Conservation (phyloP, 2,329 filamentous ascomycete genomes). For the Apiospora malaysiana region DNA sequence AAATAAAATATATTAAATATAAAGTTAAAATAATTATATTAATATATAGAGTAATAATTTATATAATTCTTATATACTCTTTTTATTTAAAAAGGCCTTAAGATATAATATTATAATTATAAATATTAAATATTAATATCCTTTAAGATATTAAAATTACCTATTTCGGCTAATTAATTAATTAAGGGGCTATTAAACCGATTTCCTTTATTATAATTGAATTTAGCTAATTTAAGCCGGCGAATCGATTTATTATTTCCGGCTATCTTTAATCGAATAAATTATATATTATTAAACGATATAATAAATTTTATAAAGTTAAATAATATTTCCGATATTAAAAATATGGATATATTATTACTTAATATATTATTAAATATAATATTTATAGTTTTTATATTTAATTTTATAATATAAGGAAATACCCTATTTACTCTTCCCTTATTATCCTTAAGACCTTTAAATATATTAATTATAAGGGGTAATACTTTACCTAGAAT, state of each 20-base stretch:
- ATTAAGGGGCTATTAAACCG: too few species aligned
- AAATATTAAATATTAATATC: not conserved
- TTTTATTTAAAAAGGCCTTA: not conserved
- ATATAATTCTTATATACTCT: not conserved
- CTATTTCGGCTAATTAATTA: not conserved
- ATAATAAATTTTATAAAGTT: not conserved
- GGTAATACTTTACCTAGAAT: not conserved
- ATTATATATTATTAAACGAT: not conserved
- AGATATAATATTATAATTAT: not conserved
- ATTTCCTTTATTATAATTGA: not conserved
- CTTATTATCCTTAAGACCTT: too few species aligned
- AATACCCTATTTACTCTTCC: not conserved
- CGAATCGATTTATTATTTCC: too few species aligned
- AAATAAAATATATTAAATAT: too few species aligned
- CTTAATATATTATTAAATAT: not conserved
- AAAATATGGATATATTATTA: conserved; percentile 18
- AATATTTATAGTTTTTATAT: not conserved
- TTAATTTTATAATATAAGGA: not conserved
- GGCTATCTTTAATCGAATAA: not conserved
- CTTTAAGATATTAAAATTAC: not conserved
- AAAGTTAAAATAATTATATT: not conserved
- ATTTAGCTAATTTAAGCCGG: not conserved
- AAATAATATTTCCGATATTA: not conserved
- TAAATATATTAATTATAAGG: not conserved
- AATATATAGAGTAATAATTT: not conserved